Conservation (phyloP, 2,329 filamentous ascomycete species). For the Albophoma yamanashiensis region DNA sequence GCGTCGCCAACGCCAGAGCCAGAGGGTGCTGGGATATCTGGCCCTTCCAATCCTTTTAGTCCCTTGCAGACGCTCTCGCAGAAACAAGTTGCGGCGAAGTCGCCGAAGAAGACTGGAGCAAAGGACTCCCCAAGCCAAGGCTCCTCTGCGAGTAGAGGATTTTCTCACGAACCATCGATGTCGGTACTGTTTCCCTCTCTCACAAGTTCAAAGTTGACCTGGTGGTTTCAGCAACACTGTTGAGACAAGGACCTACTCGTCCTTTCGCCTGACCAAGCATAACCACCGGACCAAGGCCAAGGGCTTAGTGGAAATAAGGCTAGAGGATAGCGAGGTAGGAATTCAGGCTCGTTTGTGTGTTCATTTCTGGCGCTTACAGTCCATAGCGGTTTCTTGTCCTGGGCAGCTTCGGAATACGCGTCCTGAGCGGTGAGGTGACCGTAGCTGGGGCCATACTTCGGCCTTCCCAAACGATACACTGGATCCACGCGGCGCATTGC, state of each 20-base stretch:
- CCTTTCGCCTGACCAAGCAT: constrained; percentile 32
- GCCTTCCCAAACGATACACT: constrained; percentile 33
- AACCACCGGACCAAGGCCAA: constrained; percentile 29
- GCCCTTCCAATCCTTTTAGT: constrained; percentile 17
- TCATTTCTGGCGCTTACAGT: constrained; percentile 7
- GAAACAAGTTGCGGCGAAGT: constrained; percentile 4
- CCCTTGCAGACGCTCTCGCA: constrained; percentile 12
- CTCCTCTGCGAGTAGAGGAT: neutral
- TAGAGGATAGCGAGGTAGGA: constrained; percentile 39
- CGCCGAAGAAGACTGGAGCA: constrained; percentile 9
- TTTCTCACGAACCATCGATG: neutral
- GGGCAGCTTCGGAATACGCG: constrained; percentile 56
- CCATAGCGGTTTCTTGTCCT: constrained; percentile 48
- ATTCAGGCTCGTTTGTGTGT: neutral
- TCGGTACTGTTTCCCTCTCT: neutral
- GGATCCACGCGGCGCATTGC: constrained; percentile 56
- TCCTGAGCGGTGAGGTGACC: constrained; percentile 51
- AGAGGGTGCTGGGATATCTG: constrained; percentile 10
- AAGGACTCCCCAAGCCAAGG: neutral
- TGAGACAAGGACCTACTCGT: constrained; percentile 22
- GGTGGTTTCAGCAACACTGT: neutral
- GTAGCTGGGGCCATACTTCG: constrained; percentile 54
- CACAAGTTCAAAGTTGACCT: neutral
- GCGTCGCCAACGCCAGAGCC: constrained; percentile 1
- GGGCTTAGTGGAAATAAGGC: constrained; percentile 28